These are phyloP conservation scores for Apiospora sp. DNA, from an alignment of 2,329 filamentous ascomycete genomes.

Conservation along the genomic window DNA sequence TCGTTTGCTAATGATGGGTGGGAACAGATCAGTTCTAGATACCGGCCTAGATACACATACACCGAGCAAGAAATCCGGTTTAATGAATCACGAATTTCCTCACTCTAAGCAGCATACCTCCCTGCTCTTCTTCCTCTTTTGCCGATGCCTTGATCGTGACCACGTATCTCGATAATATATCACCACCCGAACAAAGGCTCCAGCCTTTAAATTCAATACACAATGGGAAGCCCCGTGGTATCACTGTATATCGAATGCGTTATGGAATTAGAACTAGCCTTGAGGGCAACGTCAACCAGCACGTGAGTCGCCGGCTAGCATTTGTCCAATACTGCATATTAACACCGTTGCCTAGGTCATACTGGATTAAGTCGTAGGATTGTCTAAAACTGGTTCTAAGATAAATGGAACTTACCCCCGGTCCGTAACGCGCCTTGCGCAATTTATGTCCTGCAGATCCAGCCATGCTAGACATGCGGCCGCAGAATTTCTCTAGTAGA, in stretches of 20 bases:
- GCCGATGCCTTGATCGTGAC: neutral
- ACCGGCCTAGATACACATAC: conserved; percentile 28
- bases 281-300: too few relatives aligned
- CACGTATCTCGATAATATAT: neutral
- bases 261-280: too few relatives aligned
- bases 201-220: neutral
- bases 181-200: too few relatives aligned
- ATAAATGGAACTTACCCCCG: neutral
- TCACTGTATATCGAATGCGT: neutral
- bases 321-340: too few relatives aligned
- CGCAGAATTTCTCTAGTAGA: neutral
- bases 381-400: neutral
- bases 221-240: neutral
- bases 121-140: neutral
- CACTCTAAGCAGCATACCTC: neutral
- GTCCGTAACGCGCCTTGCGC: neutral
- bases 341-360: too few relatives aligned
- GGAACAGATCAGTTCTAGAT: conserved; percentile 41
- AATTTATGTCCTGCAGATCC: neutral
- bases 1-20: neutral
- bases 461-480: neutral
- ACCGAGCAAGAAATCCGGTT: conserved; percentile 17
- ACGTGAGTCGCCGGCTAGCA: too few relatives aligned
- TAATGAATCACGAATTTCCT: conserved; percentile 25
- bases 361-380: neutral